Base-by-base conservation (phyloP, 805 yeast genomes). In the Candida montana region DNA sequence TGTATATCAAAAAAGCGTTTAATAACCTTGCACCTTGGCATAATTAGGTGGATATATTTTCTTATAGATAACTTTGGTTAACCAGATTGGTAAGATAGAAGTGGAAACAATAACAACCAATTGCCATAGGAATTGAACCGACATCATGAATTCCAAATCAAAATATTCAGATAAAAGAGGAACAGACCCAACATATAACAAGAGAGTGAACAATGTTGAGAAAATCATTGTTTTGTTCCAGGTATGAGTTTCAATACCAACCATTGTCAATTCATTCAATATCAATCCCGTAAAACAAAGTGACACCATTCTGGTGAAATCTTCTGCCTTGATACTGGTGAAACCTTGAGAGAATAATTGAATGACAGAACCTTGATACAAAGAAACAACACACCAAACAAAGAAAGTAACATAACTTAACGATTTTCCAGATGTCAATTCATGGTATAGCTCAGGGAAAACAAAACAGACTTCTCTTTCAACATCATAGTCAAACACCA, bases 371-470 rank as follows among this genome's bases (percentile, higher is more conserved):
- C 99, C 99, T 64, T 95, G 99, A 58, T 79, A 93, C n/a, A 90
- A 63, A 1, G 97, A 88, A 2, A 91, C 80, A 4, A 79, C 69
- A 29, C 85, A 88, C 98, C 99, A 93, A 31, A 85, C 81, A 55
- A 88, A 86, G 57, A 95, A 93, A 0, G 95, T 89, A 47, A 74
- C 74, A 64, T 83, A 89, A 17, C 96, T 85, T 35, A 93, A 69
- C 16, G 96, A 83, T 51, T 78, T 79, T 4, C 98, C 98, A 37
- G 78, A 81, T 0, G 95, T 88, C 53, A 93, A 70, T 61, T 93
- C 99, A 54, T 85, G 84, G 67, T 93, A 93, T 33, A 93, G 72
- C 62, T 93, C 99, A 0, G 99, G 99, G 59, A 91, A 93, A 42
- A 89, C 71, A 44, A 82, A 81, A 2, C 96, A 95, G 48, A 93